These are phyloP conservation scores for Colletotrichum brevisporum DNA, from an alignment of 2,329 filamentous ascomycete genomes.

Conservation along the genomic window DNA sequence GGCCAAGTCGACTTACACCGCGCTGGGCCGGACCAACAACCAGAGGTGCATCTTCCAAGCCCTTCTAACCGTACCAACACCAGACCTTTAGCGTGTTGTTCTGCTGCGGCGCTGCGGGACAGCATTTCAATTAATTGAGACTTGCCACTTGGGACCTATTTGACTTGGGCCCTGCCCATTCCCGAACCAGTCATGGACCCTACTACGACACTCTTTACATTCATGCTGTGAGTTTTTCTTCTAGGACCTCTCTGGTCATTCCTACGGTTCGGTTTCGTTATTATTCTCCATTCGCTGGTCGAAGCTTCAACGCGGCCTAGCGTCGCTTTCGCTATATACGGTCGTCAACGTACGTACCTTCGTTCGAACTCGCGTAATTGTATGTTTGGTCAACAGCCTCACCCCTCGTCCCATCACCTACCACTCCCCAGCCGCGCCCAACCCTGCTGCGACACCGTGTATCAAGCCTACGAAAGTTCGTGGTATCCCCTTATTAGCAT, in stretches of 20 bases:
- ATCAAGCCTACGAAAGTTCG: slow-evolving; percentile 35
- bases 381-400: slow-evolving; percentile 29
- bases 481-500: slow-evolving; percentile 19
- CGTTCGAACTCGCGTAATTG: slow-evolving; percentile 33
- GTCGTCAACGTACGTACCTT: slow-evolving; percentile 5
- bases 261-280: slow-evolving; percentile 41
- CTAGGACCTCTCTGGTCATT: slow-evolving; percentile 43
- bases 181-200: slow-evolving; percentile 64
- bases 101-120: slow-evolving; percentile 16
- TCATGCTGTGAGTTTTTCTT: slow-evolving; percentile 68
- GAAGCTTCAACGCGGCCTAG: slow-evolving; percentile 16
- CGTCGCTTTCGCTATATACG: slow-evolving; percentile 25
- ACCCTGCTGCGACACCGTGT: background rate
- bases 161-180: slow-evolving; percentile 24
- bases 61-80: slow-evolving; percentile 9
- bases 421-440: slow-evolving; percentile 6
- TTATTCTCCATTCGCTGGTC: slow-evolving; percentile 38
- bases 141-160: slow-evolving; percentile 24
- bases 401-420: slow-evolving; percentile 26
- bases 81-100: slow-evolving; percentile 1
- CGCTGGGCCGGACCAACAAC: slow-evolving; percentile 28
- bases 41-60: slow-evolving; percentile 23
- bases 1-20: slow-evolving; percentile 37
- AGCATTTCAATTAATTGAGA: slow-evolving; percentile 23
- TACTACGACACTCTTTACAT: slow-evolving; percentile 54